Conservation (phyloP, 805 yeast species). For the Komagataella mondaviorum region DNA sequence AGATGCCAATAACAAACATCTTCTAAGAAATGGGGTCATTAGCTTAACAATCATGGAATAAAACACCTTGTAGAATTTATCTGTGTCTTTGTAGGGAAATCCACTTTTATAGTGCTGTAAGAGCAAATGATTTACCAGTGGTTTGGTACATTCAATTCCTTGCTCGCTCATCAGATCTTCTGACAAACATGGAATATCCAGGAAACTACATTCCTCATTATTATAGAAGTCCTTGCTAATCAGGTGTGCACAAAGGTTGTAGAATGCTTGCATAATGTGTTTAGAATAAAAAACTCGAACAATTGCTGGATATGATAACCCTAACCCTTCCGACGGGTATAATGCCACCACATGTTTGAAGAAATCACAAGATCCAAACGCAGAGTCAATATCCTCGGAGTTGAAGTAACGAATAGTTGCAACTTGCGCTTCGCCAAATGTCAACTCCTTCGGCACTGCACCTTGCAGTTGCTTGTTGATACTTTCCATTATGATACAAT, state of each 20-base stretch:
- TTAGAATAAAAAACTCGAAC: conserved; percentile 35
- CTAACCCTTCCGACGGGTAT: conserved; percentile 31
- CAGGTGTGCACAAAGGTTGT: neutral
- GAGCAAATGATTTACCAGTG: neutral
- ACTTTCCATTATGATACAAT: neutral
- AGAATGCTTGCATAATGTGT: conserved; percentile 35
- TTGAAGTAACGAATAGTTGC: neutral
- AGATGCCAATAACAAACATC: conserved; percentile 40
- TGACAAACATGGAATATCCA: conserved; percentile 1
- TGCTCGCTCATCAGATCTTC: conserved; percentile 10
- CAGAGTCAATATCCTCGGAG: neutral
- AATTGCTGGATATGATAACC: conserved; percentile 31
- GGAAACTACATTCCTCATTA: neutral
- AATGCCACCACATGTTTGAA: conserved; percentile 38
- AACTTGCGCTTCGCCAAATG: neutral
- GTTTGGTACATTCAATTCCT: conserved; percentile 2
- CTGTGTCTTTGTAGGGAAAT: neutral
- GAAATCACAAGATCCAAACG: conserved; percentile 22
- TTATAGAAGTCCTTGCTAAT: neutral
- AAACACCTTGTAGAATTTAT: conserved; percentile 9
- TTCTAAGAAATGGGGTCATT: conserved; percentile 52
- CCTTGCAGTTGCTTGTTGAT: neutral
- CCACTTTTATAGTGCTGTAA: neutral
- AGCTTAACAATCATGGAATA: conserved; percentile 43
- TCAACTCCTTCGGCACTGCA: neutral